Evolutionary conservation across 257 asterid species (phyloP).

Genomic region (Jaltomata sinuosa): DNA sequence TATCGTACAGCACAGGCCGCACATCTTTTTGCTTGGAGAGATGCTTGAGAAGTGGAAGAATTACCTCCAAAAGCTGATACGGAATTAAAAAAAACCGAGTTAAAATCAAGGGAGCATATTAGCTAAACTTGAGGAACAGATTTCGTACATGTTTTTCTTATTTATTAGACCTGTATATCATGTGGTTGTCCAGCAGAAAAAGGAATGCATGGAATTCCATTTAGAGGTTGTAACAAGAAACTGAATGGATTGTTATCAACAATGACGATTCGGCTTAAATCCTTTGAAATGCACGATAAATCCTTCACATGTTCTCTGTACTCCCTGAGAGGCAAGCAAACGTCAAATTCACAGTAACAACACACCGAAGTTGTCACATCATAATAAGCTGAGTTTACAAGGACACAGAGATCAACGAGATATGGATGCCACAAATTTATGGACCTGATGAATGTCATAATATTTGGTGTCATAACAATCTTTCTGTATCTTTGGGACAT

Average conservation of each 20-base stretch:
- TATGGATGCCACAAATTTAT: background rate
- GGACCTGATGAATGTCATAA: background rate
- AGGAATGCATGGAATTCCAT: conserved; percentile 86
- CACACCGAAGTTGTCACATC: background rate
- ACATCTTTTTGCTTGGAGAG: conserved; percentile 84
- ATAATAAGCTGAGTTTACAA: background rate
- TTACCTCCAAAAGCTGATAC: conserved; percentile 74
- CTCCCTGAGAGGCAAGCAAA: conserved; percentile 41
- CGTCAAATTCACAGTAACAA: background rate
- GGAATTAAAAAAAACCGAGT: background rate
- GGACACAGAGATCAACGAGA: background rate
- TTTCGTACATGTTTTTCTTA: background rate
- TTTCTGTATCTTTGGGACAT: background rate
- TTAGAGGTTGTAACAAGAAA: conserved; percentile 85
- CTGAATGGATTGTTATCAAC: conserved; percentile 97
- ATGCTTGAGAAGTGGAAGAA: conserved; percentile 87
- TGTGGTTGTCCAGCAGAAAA: conserved; percentile 60
- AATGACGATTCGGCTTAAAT: conserved; percentile 59
- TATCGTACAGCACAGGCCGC: conserved; percentile 56
- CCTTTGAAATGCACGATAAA: conserved; percentile 62
- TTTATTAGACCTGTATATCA: conserved; percentile 56
- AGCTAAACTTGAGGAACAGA: background rate
- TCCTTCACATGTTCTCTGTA: conserved; percentile 91
- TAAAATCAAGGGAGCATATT: background rate
- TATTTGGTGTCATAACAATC: background rate